Conservation (phyloP, 495 filamentous ascomycete genomes). For the Ramalina peruviana region DNA sequence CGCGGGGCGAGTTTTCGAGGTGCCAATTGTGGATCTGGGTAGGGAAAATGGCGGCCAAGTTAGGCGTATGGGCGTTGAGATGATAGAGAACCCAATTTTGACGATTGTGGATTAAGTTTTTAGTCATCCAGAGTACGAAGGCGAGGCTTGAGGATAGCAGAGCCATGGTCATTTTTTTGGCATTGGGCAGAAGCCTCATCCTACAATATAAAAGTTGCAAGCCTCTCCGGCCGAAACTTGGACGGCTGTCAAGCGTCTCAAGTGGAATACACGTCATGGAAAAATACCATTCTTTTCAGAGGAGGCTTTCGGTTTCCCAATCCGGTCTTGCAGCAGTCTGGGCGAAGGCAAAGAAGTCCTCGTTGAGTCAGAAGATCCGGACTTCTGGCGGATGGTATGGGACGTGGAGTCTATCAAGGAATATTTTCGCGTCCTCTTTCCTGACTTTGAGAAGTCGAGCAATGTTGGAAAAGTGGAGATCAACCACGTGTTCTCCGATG, state of each 20-base stretch:
- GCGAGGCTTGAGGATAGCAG: no score
- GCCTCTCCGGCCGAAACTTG: not conserved
- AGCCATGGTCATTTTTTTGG: no score
- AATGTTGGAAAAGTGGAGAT: no score
- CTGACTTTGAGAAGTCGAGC: not conserved
- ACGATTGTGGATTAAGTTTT: not conserved
- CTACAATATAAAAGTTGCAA: no score
- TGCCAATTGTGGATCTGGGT: not conserved
- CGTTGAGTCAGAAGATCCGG: not conserved
- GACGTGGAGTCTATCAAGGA: not conserved
- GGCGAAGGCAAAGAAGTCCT: not conserved
- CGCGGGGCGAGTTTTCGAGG: not conserved
- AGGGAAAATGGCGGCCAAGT: not conserved
- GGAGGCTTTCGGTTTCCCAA: not conserved
- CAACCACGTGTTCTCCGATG: no score
- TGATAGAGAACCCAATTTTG: not conserved
- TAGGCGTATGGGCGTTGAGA: not conserved
- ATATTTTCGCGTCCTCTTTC: not conserved
- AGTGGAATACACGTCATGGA: not conserved
- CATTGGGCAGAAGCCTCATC: no score
- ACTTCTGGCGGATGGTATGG: not conserved
- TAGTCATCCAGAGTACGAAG: no score
- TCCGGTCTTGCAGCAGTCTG: not conserved
- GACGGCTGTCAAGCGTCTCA: not conserved
- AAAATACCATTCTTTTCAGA: not conserved